phyloP scores from a whole-genome alignment of 345 rosid genomes.

The Rhodamnia rubescens region DNA sequence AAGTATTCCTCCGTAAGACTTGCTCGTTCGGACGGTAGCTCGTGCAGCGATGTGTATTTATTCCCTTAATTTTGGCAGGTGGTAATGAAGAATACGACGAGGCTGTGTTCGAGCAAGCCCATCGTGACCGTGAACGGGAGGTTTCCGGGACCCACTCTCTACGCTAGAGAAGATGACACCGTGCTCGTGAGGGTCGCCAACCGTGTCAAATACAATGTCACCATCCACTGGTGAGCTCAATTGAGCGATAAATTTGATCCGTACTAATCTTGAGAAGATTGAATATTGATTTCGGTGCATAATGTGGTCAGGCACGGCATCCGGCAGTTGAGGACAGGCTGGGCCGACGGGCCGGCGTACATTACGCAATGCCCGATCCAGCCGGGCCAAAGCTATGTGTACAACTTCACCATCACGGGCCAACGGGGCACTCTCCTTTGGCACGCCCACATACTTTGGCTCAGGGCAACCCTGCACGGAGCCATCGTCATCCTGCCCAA shows the following conservation, averaged over 20 bases:
- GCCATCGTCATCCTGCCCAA: constrained; percentile 76
- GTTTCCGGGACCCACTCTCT: constrained; percentile 83
- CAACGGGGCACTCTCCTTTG: constrained; percentile 85
- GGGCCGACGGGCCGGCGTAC: constrained; percentile 98
- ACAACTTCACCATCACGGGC: constrained; percentile 81
- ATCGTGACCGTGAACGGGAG: constrained; percentile 75
- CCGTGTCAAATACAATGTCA: constrained; percentile 72
- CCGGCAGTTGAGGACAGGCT: constrained; percentile 65
- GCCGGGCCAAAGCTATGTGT: constrained; percentile 54
- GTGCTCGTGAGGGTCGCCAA: constrained; percentile 71
- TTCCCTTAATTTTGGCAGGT: constrained; percentile 24
- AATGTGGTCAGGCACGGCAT: constrained; percentile 59
- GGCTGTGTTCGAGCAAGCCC: constrained; percentile 67
- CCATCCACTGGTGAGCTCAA: constrained; percentile 69
- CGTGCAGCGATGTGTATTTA: not conserved
- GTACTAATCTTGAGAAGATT: not conserved
- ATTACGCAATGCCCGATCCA: constrained; percentile 90
- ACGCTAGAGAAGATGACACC: constrained; percentile 81
- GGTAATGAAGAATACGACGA: constrained; percentile 52
- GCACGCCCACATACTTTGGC: constrained; percentile 97
- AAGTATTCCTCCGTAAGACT: not conserved
- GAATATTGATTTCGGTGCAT: too few relatives aligned
- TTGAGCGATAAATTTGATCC: too few relatives aligned
- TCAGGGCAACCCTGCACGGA: constrained; percentile 77
- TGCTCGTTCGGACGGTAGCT: not conserved